Base-by-base conservation (phyloP, 2,329 filamentous ascomycete species). In the Cordyceps javanica region DNA sequence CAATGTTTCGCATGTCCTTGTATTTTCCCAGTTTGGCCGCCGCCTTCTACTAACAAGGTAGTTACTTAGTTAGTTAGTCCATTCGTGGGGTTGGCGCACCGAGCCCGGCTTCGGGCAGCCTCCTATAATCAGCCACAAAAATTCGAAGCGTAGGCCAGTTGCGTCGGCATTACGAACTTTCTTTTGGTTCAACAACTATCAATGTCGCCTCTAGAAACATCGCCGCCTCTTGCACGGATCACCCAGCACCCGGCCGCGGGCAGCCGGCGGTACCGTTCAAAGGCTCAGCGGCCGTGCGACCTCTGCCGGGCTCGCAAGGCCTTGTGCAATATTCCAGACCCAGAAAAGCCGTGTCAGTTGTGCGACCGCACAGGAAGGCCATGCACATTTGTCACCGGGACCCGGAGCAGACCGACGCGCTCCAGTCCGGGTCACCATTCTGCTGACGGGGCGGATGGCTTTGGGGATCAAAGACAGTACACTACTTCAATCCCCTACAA, bases 241-340 rank as follows among this genome's bases (percentile, higher is more conserved):
- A 6, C 19, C 55, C 25, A 49, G 26, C 55, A 50, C 14, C 11
- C 55, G 16, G 44, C 55, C 7, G 55, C 55, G 0, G 55, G 55
- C 45, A 57, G 57, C 2, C 48, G 60, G 38, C 46, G 62, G 14
- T 65, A 65, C 42, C 62, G 62, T 8, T 65, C 62, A 30, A 64
- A 65, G 36, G 60, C 62, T 0, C 62, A 65, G 48, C 49, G 62
- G 19, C 62, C 63, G 26, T 64, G 62, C 44, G 62, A 64, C 49
- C 50, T 64, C 11, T 65, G 62, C 30, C 63, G 62, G 10, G 51
- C 63, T 2, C 65, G 65, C 23, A 67, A 67, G 36, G 65, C 62
- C 2, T 61, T 67, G 3, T 66, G 65, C 56, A 67, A 67, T 9
- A 67, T 67, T 3, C 65, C 65, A 6, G 65, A 66, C 32, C 65